A percentile compares a stretch with the other conserved stretches of the same genome.
Evolutionary conservation across 768 basidiomycete genomes (phyloP).

Genomic region (Fistulinella prunicolor): DNA sequence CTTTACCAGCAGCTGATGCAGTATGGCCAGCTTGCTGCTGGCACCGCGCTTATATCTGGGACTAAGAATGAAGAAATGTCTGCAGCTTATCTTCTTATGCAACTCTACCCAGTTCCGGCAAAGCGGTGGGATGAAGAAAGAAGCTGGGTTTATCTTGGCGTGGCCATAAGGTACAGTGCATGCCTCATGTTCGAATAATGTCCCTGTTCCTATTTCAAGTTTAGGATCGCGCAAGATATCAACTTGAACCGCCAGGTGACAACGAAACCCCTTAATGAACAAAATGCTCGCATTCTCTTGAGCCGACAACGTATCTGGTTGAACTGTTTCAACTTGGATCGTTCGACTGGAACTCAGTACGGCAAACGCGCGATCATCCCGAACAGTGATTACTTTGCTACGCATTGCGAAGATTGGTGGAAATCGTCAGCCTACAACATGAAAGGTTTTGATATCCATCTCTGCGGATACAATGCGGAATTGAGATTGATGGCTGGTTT

Average conservation of each 20-base stretch:
- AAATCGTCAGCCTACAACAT: slow-evolving; percentile 63
- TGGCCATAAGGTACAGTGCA: slow-evolving; percentile 69
- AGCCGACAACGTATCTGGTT: slow-evolving; percentile 91
- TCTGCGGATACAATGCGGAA: slow-evolving; percentile 75
- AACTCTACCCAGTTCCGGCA: slow-evolving; percentile 72
- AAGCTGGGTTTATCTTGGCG: slow-evolving; percentile 84
- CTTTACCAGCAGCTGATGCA: slow-evolving; percentile 72
- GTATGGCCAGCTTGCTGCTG: slow-evolving; percentile 73
- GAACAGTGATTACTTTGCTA: slow-evolving; percentile 73
- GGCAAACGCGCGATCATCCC: slow-evolving; percentile 82
- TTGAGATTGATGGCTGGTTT: slow-evolving; percentile 63
- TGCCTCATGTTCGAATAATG: not conserved
- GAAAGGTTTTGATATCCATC: slow-evolving; percentile 74
- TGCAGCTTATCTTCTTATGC: slow-evolving; percentile 77
- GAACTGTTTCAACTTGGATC: slow-evolving; percentile 87
- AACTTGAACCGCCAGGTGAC: slow-evolving; percentile 80
- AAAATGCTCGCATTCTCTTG: slow-evolving; percentile 79
- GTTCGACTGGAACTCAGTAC: slow-evolving; percentile 84
- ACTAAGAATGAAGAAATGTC: slow-evolving; percentile 82
- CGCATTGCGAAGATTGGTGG: slow-evolving; percentile 72
- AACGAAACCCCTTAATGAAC: slow-evolving; percentile 73
- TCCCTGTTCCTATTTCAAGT: slow-evolving; percentile 4
- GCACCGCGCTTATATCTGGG: slow-evolving; percentile 71
- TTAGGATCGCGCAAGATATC: slow-evolving; percentile 82
- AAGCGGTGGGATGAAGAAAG: slow-evolving; percentile 88